Evolutionary conservation across 1,139 yeast genomes (phyloP).

Genomic region (Geotrichum australiense): DNA sequence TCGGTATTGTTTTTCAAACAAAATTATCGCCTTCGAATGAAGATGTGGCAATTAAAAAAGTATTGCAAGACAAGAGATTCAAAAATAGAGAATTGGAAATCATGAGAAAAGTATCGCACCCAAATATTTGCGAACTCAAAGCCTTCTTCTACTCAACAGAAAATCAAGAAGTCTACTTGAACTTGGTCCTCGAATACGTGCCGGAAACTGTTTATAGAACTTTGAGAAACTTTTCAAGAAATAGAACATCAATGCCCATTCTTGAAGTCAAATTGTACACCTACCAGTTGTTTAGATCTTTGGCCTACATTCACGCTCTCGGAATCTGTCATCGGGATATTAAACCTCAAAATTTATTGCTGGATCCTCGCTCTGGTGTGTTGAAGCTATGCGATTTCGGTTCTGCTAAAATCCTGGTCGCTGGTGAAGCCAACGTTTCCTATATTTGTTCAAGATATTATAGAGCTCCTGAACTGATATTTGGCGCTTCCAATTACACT

Average conservation of each 20-base stretch:
- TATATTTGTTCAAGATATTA: slow-evolving; percentile 95
- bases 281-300: slow-evolving; percentile 83
- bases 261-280: slow-evolving; percentile 85
- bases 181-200: slow-evolving; percentile 81
- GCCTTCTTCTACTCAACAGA: slow-evolving; percentile 84
- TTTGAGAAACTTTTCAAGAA: slow-evolving; percentile 71
- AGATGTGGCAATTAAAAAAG: slow-evolving; percentile 87
- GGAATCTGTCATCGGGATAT: slow-evolving; percentile 97
- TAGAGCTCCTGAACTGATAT: slow-evolving; percentile 89
- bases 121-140: slow-evolving; percentile 79
- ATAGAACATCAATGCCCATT: slow-evolving; percentile 74
- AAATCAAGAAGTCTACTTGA: slow-evolving; percentile 69
- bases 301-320: slow-evolving; percentile 82
- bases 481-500: slow-evolving; percentile 90
- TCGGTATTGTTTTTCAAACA: slow-evolving; percentile 93
- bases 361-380: slow-evolving; percentile 77
- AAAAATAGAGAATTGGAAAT: slow-evolving; percentile 95
- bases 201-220: slow-evolving; percentile 95
- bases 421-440: slow-evolving; percentile 88
- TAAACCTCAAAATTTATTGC: slow-evolving; percentile 88
- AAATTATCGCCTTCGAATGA: slow-evolving; percentile 68
- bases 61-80: slow-evolving; percentile 88
- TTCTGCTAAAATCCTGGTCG: slow-evolving; percentile 89
- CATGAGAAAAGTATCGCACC: slow-evolving; percentile 83
- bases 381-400: slow-evolving; percentile 95